Percentiles rank a stretch among this genome's conserved stretches.
phyloP scores from a whole-genome alignment of 2,329 filamentous ascomycete genomes.

The Stagonosporopsis tanaceti region DNA sequence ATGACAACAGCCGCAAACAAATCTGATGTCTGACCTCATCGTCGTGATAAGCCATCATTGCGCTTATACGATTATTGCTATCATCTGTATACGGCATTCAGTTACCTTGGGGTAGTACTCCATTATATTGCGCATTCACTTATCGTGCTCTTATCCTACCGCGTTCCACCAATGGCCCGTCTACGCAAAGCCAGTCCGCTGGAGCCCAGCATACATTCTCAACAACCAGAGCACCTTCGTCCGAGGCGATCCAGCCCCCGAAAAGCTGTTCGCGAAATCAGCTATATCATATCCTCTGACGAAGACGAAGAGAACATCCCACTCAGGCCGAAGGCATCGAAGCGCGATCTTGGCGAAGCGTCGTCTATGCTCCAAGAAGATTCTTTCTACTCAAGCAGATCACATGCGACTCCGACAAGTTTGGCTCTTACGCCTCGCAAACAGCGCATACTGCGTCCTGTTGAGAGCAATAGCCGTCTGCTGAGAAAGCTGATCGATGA shows the following conservation, averaged over 20 bases:
- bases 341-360: slow-evolving; percentile 33
- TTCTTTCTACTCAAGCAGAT: slow-evolving; percentile 35
- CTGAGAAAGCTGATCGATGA: slow-evolving; percentile 40
- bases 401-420: slow-evolving; percentile 10
- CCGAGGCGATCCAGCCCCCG: slow-evolving; percentile 39
- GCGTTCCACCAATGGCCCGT: slow-evolving; percentile 39
- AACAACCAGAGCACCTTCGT: slow-evolving; percentile 27
- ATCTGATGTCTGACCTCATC: slow-evolving; percentile 17
- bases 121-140: background rate
- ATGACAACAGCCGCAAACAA: slow-evolving; percentile 15
- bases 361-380: slow-evolving; percentile 34
- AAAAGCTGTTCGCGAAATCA: slow-evolving; percentile 34
- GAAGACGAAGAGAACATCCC: slow-evolving; percentile 35
- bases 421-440: slow-evolving; percentile 35
- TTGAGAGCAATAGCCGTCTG: slow-evolving; percentile 43
- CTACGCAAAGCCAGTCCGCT: slow-evolving; percentile 43
- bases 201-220: slow-evolving; percentile 31
- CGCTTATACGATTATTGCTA: background rate
- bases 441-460: slow-evolving; percentile 44
- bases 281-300: slow-evolving; percentile 34
- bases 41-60: slow-evolving; percentile 10
- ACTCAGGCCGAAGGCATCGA: slow-evolving; percentile 39
- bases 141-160: background rate
- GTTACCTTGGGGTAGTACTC: background rate
- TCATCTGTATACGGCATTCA: background rate